Evolutionary conservation across 78 protist genomes (phyloP).

Genomic region (Kipferlia bialata): DNA sequence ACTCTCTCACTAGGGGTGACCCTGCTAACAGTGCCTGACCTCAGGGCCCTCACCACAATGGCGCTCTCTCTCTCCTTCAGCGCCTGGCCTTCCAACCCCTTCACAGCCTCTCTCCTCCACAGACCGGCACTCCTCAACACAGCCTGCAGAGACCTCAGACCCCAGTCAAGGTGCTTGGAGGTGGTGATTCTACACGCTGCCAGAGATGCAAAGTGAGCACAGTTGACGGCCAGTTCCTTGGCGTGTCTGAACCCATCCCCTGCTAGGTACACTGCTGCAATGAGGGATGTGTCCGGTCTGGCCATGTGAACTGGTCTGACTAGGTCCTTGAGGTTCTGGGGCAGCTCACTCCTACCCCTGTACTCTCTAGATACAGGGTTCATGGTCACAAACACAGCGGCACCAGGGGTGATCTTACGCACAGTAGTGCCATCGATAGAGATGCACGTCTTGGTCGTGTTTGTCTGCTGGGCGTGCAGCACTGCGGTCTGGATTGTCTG

Average conservation of each 20-base stretch:
- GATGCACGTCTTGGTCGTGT: too few relatives aligned
- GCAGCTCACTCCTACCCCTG: conserved; percentile 91
- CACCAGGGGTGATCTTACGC: not conserved
- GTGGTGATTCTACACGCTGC: conserved; percentile 30
- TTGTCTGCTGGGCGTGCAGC: too few relatives aligned
- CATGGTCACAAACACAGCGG: conserved; percentile 97
- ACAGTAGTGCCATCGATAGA: conserved; percentile 24
- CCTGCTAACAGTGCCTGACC: not conserved
- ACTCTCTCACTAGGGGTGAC: not conserved
- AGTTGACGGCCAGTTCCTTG: conserved; percentile 66
- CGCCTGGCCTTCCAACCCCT: not conserved
- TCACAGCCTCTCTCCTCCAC: conserved; percentile 45
- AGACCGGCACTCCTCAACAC: conserved; percentile 80
- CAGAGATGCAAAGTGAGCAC: not conserved
- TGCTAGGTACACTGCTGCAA: conserved; percentile 63
- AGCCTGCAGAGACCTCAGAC: conserved; percentile 88
- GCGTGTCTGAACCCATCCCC: not conserved
- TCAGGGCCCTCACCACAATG: not conserved
- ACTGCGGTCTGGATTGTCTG: conserved; percentile 78
- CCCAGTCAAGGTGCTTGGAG: conserved; percentile 94
- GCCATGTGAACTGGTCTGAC: conserved; percentile 67
- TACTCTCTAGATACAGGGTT: conserved; percentile 81
- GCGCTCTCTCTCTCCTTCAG: not conserved
- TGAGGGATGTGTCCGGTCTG: conserved; percentile 82
- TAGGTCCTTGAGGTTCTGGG: conserved; percentile 92